phyloP scores from a whole-genome alignment of 345 rosid genomes.

The Syzygium aqueum region DNA sequence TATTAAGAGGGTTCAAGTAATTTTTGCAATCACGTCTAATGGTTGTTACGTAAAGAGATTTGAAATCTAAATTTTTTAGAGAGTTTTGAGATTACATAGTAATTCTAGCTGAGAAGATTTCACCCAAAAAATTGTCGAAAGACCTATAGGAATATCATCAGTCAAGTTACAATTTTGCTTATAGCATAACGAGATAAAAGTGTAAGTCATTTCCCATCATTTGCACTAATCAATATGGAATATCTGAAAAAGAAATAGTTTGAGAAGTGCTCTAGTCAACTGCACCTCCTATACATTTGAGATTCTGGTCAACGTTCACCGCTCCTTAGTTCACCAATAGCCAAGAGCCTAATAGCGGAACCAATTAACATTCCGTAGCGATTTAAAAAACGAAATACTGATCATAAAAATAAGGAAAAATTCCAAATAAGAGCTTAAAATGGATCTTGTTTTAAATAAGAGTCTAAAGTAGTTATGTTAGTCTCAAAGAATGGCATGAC shows the following conservation, averaged over 20 bases:
- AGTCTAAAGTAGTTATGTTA: no score
- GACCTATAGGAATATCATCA: not conserved
- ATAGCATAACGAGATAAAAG: no score
- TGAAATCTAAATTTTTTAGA: not conserved
- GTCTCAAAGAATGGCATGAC: no score
- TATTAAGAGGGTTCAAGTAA: no score
- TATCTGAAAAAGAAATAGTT: no score
- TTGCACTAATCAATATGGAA: no score
- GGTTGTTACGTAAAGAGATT: not conserved
- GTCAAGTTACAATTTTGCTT: no score
- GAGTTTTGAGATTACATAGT: not conserved
- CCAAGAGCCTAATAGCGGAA: not conserved
- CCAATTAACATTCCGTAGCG: not conserved
- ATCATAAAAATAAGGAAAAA: no score
- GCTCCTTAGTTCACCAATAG: not conserved
- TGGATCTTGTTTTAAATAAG: no score
- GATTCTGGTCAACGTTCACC: not conserved
- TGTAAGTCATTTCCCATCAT: no score
- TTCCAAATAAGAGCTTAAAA: no score
- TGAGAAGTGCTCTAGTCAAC: not conserved
- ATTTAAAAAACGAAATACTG: not conserved
- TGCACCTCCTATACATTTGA: not conserved
- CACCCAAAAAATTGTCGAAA: not conserved
- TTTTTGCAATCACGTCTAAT: fast-evolving
- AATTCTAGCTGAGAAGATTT: not conserved